phyloP scores from a whole-genome alignment of 2,329 filamentous ascomycete species.

The Diaporthe nobilis region DNA sequence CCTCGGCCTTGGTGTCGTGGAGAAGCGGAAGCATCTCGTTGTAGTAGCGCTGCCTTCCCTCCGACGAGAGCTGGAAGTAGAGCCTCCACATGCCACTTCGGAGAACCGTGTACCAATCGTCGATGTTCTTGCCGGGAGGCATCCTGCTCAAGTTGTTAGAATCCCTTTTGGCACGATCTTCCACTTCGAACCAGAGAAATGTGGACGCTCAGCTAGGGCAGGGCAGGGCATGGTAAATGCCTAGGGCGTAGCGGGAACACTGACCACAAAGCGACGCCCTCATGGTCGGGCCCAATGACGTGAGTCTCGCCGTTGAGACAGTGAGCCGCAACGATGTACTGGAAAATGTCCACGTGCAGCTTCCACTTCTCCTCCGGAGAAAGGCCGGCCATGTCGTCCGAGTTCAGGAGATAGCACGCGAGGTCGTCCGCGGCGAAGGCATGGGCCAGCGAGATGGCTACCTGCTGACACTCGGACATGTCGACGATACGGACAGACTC shows the following conservation, averaged over 20 bases:
- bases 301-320: constrained; percentile 81
- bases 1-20: constrained; percentile 77
- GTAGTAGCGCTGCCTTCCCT: constrained; percentile 83
- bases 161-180: constrained; percentile 17
- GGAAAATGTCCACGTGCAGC: constrained; percentile 82
- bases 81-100: constrained; percentile 85
- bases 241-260: constrained; percentile 48
- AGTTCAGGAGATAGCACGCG: constrained; percentile 81
- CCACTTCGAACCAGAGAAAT: neutral
- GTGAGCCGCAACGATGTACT: constrained; percentile 83
- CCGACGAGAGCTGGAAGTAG: constrained; percentile 79
- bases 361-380: constrained; percentile 80
- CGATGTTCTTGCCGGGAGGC: constrained; percentile 80
- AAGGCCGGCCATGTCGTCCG: constrained; percentile 74
- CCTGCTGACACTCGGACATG: constrained; percentile 78
- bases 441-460: constrained; percentile 79
- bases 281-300: constrained; percentile 81
- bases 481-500: constrained; percentile 73
- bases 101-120: constrained; percentile 79
- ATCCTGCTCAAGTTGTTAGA: constrained; percentile 66
- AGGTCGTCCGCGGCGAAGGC: constrained; percentile 84
- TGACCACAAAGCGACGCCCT: constrained; percentile 84
- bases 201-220: neutral
- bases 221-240: neutral
- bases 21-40: constrained; percentile 82